Conservation (phyloP, 1,284 basidiomycete species). For the Boletus sp. region DNA sequence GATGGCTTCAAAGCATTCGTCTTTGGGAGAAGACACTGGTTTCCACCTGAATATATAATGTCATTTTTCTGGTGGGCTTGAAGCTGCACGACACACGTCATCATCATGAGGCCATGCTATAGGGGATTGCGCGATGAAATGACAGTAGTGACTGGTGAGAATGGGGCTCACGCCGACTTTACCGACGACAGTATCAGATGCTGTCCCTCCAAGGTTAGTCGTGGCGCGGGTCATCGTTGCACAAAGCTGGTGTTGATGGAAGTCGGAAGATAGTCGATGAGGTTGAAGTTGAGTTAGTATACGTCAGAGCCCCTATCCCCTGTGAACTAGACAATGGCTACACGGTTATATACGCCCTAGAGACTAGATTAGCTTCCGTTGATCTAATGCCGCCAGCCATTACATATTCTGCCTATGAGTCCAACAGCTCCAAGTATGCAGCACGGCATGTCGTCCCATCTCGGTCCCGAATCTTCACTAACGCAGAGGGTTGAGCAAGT, state of each 20-base stretch:
- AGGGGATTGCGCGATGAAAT: not conserved
- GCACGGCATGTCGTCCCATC: constrained; percentile 49
- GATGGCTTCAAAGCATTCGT: constrained; percentile 63
- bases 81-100: constrained; percentile 28
- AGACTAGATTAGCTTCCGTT: not conserved
- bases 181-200: constrained; percentile 32
- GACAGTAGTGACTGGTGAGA: not conserved
- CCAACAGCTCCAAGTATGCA: constrained; percentile 45
- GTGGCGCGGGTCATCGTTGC: constrained; percentile 28
- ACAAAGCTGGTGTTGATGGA: not conserved
- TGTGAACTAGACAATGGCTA: not conserved
- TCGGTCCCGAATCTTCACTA: constrained; percentile 55
- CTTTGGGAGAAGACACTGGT: constrained; percentile 43
- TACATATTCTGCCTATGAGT: constrained; percentile 19
- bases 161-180: constrained; percentile 41
- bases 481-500: constrained; percentile 26
- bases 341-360: not conserved
- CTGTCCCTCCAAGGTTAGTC: constrained; percentile 39
- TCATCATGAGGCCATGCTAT: constrained; percentile 36
- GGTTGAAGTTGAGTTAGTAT: not conserved
- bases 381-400: not conserved
- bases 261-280: not conserved
- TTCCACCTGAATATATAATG: constrained; percentile 25
- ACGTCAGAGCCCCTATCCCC: not conserved
- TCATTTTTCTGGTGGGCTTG: not conserved